A percentile compares a stretch with the other conserved stretches of the same genome.
Conservation (phyloP, 2,329 filamentous ascomycete species). For the Phoma herbarum region DNA sequence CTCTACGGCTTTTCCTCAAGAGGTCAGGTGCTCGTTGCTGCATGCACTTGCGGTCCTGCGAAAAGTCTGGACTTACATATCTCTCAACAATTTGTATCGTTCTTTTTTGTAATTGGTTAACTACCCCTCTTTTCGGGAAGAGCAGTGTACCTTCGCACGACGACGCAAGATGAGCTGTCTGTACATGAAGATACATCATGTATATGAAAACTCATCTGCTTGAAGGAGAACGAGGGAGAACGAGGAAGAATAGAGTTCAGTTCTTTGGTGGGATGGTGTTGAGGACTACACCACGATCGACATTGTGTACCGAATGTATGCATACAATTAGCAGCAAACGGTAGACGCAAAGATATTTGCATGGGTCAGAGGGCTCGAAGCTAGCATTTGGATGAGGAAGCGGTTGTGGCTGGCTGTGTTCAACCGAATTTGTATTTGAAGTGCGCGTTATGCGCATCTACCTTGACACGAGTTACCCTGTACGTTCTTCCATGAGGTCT, state of each 20-base stretch:
- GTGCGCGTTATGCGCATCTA: constrained; percentile 2
- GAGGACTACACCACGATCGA: neutral
- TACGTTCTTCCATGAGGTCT: constrained; percentile 77
- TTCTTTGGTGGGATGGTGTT: neutral
- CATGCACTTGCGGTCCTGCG: constrained; percentile 32
- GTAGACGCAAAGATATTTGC: neutral
- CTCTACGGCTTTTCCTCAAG: constrained; percentile 26
- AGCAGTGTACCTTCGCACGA: constrained; percentile 38
- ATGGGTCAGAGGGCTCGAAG: neutral
- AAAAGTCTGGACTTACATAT: constrained; percentile 37
- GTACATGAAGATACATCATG: constrained; percentile 32
- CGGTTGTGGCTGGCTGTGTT: neutral
- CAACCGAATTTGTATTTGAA: neutral
- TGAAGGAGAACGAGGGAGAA: constrained; percentile 3
- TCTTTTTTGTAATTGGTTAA: constrained; percentile 38
- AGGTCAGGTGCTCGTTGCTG: constrained; percentile 45
- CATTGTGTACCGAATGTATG: neutral
- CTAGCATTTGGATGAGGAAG: neutral
- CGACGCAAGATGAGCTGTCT: constrained; percentile 43
- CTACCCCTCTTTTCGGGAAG: constrained; percentile 38
- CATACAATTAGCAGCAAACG: neutral
- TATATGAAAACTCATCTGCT: constrained; percentile 14
- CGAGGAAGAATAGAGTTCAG: neutral
- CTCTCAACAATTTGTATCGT: constrained; percentile 37
- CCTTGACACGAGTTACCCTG: constrained; percentile 52